Conservation (phyloP, 208 protist genomes). For the Trypanosoma boissoni region DNA sequence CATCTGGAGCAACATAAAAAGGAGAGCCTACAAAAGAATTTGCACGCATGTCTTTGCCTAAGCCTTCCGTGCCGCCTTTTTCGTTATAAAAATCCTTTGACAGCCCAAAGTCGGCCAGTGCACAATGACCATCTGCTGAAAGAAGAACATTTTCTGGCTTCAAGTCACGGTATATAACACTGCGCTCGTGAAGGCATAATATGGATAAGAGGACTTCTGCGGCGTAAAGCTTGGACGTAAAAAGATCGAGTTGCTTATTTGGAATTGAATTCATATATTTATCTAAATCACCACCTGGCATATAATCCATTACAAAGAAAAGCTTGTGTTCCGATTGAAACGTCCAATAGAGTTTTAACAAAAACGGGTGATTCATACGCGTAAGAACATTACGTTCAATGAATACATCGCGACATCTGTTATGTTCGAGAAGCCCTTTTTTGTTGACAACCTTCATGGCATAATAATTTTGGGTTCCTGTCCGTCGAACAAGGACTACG, state of each 20-base stretch:
- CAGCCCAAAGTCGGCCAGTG: constrained; percentile 91
- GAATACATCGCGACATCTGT: constrained; percentile 91
- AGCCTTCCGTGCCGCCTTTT: constrained; percentile 67
- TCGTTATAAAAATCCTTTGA: constrained; percentile 91
- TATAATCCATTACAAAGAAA: constrained; percentile 95
- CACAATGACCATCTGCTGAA: constrained; percentile 81
- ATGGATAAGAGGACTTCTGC: constrained; percentile 93
- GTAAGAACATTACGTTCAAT: constrained; percentile 92
- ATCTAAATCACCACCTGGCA: constrained; percentile 92
- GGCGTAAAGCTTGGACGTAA: constrained; percentile 91
- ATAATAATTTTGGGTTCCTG: constrained; percentile 90
- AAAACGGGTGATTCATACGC: constrained; percentile 91
- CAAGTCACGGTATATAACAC: constrained; percentile 93
- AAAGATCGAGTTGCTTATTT: constrained; percentile 83
- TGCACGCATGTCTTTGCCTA: constrained; percentile 75
- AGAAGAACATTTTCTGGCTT: constrained; percentile 94
- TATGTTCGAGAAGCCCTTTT: constrained; percentile 86
- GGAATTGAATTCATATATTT: constrained; percentile 90
- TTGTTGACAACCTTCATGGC: constrained; percentile 95
- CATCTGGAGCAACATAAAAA: constrained; percentile 94
- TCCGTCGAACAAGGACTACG: constrained; percentile 92
- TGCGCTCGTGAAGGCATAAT: constrained; percentile 91
- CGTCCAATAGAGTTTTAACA: constrained; percentile 94
- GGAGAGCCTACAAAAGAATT: constrained; percentile 93
- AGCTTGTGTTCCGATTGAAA: constrained; percentile 96